phyloP scores from a whole-genome alignment of 2,329 filamentous ascomycete species.

The Ascochyta clinopodiicola region DNA sequence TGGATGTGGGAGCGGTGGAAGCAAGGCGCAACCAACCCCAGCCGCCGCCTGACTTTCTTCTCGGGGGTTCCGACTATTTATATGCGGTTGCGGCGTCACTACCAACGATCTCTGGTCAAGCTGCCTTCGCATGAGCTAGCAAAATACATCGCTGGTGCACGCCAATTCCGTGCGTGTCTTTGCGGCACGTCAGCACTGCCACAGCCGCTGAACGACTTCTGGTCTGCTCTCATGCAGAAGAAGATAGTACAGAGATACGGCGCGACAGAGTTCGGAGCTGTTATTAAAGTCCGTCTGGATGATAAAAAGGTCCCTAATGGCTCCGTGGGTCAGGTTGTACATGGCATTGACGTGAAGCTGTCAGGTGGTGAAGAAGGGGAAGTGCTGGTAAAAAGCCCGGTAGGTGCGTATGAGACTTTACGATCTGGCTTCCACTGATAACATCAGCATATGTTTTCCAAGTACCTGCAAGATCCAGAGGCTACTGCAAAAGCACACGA shows the following conservation, averaged over 20 bases:
- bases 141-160: slow-evolving; percentile 54
- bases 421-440: neutral
- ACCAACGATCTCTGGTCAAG: slow-evolving; percentile 45
- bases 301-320: slow-evolving; percentile 37
- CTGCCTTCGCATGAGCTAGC: slow-evolving; percentile 36
- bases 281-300: slow-evolving; percentile 51
- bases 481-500: slow-evolving; percentile 56
- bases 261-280: slow-evolving; percentile 53
- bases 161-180: slow-evolving; percentile 51
- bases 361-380: slow-evolving; percentile 58
- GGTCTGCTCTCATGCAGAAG: slow-evolving; percentile 53
- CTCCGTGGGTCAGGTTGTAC: slow-evolving; percentile 47
- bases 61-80: slow-evolving; percentile 48
- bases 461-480: slow-evolving; percentile 51
- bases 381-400: slow-evolving; percentile 50
- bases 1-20: slow-evolving; percentile 48
- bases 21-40: slow-evolving; percentile 31
- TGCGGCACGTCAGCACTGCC: slow-evolving; percentile 59
- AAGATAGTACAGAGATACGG: slow-evolving; percentile 55
- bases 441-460: slow-evolving; percentile 50
- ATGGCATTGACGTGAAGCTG: slow-evolving; percentile 51
- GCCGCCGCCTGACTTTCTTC: slow-evolving; percentile 41
- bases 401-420: slow-evolving; percentile 10
- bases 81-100: slow-evolving; percentile 46
- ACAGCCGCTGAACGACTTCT: slow-evolving; percentile 59